Evolutionary conservation across 352 stramenopile species (phyloP), one percentile per base, ranked within the genome.

Genomic region (Phytophthora ramorum): DNA sequence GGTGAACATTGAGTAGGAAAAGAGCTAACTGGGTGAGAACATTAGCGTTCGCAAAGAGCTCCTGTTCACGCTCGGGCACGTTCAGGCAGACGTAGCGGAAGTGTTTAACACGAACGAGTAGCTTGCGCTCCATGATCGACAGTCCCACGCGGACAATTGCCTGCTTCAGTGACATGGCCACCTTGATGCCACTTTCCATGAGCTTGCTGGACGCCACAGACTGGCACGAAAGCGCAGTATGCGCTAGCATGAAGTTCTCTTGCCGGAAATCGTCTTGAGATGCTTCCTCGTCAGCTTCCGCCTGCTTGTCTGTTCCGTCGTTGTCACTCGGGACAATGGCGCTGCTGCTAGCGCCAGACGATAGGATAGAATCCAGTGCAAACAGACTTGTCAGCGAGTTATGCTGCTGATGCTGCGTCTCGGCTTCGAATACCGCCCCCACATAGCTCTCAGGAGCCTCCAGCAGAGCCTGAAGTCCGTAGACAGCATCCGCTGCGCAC

Each of bases 31-130:
- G 92, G 13, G 91, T 97, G 37, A 99, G 72, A 13, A 97, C 93
- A 22, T 98, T 89, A 5, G 96, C 93, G 63, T 98, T 97, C 7
- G 93, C 85, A 68, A 99, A 98, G 7, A 98, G 70, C 47, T 90
- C 73, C 52, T 94, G 83, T 32, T 96, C 90, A 20, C 85, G 74
- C 48, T 97, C 87, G 0, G 81, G 75, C 0, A 96, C 87, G 35
- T 96, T 91, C 19, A 99, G 69, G 54, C 97, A 98, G 5, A 98
- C 96, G 73, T 99, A 99, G 13, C 97, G 95, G 66, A 99, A 99
- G 73, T 99, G 95, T 67, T 97, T 98, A 10, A 98, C 91, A 7
- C 94, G 84, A 16, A 96, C 93, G 14, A 99, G 96, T 24, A 96
- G 89, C 60, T 97, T 97, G 10, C 97, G 91, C 53, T 99, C 96